A percentile compares a stretch with the other conserved stretches of the same genome.
These are phyloP conservation scores for Tetrastigma voinierianum DNA, from an alignment of 164 flowering plant genomes.

Conservation along the genomic window DNA sequence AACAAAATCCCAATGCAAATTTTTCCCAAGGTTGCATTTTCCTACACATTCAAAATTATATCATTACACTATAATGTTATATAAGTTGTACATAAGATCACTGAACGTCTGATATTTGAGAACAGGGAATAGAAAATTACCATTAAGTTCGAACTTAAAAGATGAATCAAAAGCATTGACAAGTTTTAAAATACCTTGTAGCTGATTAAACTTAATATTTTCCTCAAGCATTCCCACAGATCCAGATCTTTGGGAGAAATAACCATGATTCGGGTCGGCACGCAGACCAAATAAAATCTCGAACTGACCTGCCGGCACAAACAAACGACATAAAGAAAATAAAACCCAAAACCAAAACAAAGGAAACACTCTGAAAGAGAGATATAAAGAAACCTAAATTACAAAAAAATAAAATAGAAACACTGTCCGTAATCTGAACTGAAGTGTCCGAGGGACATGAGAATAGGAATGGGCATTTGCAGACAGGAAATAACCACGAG, in stretches of 20 bases:
- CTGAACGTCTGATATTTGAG: no score
- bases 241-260: slow-evolving; percentile 74
- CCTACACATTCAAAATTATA: no score
- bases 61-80: no score
- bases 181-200: slow-evolving; percentile 47
- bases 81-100: no score
- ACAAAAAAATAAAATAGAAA: neutral
- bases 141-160: no score
- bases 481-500: slow-evolving; percentile 39
- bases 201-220: slow-evolving; percentile 78
- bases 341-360: neutral
- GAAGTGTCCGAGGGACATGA: neutral
- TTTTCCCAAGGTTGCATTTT: neutral
- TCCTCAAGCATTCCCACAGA: slow-evolving; percentile 79
- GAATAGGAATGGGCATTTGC: neutral
- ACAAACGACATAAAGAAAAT: neutral
- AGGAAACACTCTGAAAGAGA: neutral
- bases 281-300: slow-evolving; percentile 84
- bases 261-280: slow-evolving; percentile 79
- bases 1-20: neutral
- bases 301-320: slow-evolving; percentile 52
- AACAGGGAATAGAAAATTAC: no score
- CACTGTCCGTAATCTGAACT: neutral
- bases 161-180: neutral
- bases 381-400: neutral